phyloP scores from a whole-genome alignment of 2,329 filamentous ascomycete species.

The Talaromyces sp. region DNA sequence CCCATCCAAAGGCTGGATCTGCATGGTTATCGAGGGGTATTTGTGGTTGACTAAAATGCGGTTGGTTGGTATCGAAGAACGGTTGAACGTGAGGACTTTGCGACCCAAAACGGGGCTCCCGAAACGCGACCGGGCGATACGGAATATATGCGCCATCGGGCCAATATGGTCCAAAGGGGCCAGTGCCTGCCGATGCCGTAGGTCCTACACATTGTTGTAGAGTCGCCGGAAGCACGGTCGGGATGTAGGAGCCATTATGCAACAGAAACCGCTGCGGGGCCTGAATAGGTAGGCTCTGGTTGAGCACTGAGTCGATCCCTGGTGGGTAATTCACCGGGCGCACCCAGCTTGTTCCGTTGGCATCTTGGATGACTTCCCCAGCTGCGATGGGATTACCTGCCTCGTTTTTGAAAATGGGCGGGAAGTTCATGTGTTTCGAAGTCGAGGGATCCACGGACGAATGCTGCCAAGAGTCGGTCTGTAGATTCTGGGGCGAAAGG shows the following conservation, averaged over 20 bases:
- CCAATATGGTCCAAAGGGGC: slow-evolving; percentile 65
- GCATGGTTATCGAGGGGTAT: slow-evolving; percentile 28
- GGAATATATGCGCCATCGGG: slow-evolving; percentile 64
- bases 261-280: slow-evolving; percentile 43
- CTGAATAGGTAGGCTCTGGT: slow-evolving; percentile 56
- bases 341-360: slow-evolving; percentile 45
- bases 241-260: slow-evolving; percentile 55
- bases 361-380: slow-evolving; percentile 35
- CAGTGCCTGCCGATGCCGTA: slow-evolving; percentile 60
- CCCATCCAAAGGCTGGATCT: slow-evolving; percentile 37
- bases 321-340: slow-evolving; percentile 49
- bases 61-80: slow-evolving; percentile 35
- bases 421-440: slow-evolving; percentile 40
- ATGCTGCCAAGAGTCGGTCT: slow-evolving; percentile 37
- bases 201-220: slow-evolving; percentile 61
- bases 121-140: slow-evolving; percentile 61
- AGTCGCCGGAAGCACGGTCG: slow-evolving; percentile 62
- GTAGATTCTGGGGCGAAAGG: slow-evolving; percentile 35
- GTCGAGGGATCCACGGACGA: slow-evolving; percentile 32
- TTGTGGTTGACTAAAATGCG: slow-evolving; percentile 30
- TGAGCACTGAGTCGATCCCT: slow-evolving; percentile 64
- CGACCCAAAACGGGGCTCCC: slow-evolving; percentile 53
- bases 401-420: slow-evolving; percentile 43
- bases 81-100: slow-evolving; percentile 26
- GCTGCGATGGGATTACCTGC: slow-evolving; percentile 27